These are phyloP conservation scores for sunflower (Helianthus annuus) DNA, from an alignment of 129 eudicot species.

Conservation along the genomic window DNA sequence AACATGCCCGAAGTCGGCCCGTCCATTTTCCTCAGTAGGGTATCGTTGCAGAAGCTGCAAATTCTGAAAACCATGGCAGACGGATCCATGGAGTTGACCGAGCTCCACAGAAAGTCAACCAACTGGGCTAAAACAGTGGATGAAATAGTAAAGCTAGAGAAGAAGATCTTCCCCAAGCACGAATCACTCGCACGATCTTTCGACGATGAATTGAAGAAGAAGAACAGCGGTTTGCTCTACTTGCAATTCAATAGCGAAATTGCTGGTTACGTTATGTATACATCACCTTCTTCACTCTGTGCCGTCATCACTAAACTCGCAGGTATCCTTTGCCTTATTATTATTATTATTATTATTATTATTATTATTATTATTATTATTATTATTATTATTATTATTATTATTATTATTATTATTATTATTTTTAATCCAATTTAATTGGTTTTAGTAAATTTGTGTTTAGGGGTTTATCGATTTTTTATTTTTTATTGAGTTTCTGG, in stretches of 20 bases:
- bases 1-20: no score
- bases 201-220: constrained; percentile 65
- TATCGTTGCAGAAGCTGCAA: not conserved
- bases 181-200: constrained; percentile 84
- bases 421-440: no score
- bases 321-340: constrained; percentile 37
- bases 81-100: constrained; percentile 37
- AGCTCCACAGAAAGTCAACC: constrained; percentile 52
- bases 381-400: no score
- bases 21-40: no score
- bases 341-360: no score
- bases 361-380: no score
- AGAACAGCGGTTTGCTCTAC: constrained; percentile 70
- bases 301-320: constrained; percentile 80
- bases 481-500: not conserved
- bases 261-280: constrained; percentile 89
- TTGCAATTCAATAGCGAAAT: constrained; percentile 44
- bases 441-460: no score
- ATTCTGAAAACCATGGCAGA: constrained; percentile 20
- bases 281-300: constrained; percentile 77
- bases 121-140: constrained; percentile 48
- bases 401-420: no score
- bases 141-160: constrained; percentile 75
- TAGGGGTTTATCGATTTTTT: not conserved
- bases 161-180: constrained; percentile 83